Evolutionary conservation across 2,329 filamentous ascomycete genomes (phyloP).

Genomic region (Colletotrichum australisinense): DNA sequence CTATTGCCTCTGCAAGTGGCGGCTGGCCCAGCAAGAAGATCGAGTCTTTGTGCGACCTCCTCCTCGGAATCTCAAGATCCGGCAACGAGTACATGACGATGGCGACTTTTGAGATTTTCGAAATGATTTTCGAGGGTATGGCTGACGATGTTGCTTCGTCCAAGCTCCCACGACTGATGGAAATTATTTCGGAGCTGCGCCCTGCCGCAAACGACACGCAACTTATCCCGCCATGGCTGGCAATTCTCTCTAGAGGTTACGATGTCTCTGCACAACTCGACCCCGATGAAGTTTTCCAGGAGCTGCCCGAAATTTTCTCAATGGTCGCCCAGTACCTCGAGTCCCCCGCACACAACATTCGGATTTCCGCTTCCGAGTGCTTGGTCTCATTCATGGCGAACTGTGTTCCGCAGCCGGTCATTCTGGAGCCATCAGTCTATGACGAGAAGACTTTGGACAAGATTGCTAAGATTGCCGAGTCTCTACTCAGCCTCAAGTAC

Average conservation of each 20-base stretch:
- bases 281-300: constrained; percentile 91
- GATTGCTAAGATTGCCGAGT: constrained; percentile 77
- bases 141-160: constrained; percentile 87
- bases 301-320: constrained; percentile 85
- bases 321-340: constrained; percentile 85
- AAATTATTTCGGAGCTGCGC: constrained; percentile 91
- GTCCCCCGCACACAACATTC: constrained; percentile 91
- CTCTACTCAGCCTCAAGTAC: constrained; percentile 88
- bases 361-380: constrained; percentile 94
- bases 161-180: constrained; percentile 88
- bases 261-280: constrained; percentile 91
- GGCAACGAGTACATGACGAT: constrained; percentile 97
- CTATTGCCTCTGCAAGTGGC: constrained; percentile 84
- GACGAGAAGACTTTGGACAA: constrained; percentile 92
- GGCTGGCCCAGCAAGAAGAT: constrained; percentile 98
- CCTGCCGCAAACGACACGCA: constrained; percentile 95
- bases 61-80: constrained; percentile 88
- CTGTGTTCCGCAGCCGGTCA: constrained; percentile 84
- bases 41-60: constrained; percentile 87
- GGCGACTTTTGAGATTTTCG: constrained; percentile 96
- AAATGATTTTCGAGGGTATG: constrained; percentile 95
- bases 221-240: constrained; percentile 95
- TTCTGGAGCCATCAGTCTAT: constrained; percentile 89
- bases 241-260: constrained; percentile 92
- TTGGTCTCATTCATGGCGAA: constrained; percentile 93